phyloP scores from a whole-genome alignment of 1,139 yeast species.

The Kurtzmaniella natalensis region DNA sequence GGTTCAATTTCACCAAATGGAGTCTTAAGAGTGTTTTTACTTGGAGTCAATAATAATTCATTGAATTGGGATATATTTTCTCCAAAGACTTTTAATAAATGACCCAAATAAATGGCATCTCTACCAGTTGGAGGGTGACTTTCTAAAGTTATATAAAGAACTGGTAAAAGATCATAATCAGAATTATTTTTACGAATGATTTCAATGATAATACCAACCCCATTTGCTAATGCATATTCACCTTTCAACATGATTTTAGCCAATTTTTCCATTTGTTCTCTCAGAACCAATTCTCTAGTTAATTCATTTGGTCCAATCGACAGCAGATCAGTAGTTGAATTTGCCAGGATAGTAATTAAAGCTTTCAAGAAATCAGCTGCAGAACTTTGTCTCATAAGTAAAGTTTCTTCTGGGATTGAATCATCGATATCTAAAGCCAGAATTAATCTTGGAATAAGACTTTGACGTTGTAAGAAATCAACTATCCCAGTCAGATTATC shows the following conservation, averaged over 20 bases:
- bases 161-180: conserved; percentile 89
- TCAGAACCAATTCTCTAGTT: conserved; percentile 78
- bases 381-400: conserved; percentile 29
- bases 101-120: conserved; percentile 92
- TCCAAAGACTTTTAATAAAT: conserved; percentile 76
- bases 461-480: conserved; percentile 63
- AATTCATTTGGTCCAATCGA: conserved; percentile 96
- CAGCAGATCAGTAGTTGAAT: conserved; percentile 77
- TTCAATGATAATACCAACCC: conserved; percentile 94
- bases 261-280: conserved; percentile 62
- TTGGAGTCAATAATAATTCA: conserved; percentile 21
- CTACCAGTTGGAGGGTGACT: conserved; percentile 93
- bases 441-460: conserved; percentile 55
- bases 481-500: conserved; percentile 76
- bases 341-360: conserved; percentile 50
- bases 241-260: conserved; percentile 86
- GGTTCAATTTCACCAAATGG: conserved; percentile 65
- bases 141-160: conserved; percentile 79
- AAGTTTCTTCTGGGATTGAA: conserved; percentile 8
- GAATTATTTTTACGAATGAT: conserved; percentile 93
- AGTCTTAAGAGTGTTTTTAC: conserved; percentile 45
- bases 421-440: conserved; percentile 44
- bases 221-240: conserved; percentile 88
- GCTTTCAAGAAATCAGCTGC: conserved; percentile 49
- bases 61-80: conserved; percentile 67